Conservation (phyloP, 2,329 filamentous ascomycete genomes). For the Stemphylium vesicarium region DNA sequence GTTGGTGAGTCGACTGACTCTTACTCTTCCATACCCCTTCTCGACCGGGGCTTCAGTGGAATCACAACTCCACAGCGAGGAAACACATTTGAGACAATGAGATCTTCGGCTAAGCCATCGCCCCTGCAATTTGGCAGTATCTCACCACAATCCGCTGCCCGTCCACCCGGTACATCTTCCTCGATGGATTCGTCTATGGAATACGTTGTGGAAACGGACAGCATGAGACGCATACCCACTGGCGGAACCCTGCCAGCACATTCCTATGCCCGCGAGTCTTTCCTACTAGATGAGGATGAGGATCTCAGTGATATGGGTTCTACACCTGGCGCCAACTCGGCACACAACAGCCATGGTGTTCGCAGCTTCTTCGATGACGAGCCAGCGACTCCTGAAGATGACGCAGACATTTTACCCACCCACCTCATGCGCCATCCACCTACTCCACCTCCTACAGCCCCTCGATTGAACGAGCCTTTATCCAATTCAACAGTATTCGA, state of each 20-base stretch:
- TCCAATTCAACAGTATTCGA: conserved; percentile 42
- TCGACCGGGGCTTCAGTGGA: conserved; percentile 66
- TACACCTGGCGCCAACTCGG: conserved; percentile 57
- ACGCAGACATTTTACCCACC: conserved; percentile 33
- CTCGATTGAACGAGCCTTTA: conserved; percentile 33
- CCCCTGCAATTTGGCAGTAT: conserved; percentile 36
- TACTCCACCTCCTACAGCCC: conserved; percentile 53
- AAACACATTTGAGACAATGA: conserved; percentile 55
- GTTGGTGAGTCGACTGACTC: conserved; percentile 71
- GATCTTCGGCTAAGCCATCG: conserved; percentile 51
- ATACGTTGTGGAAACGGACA: conserved; percentile 59
- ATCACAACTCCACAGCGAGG: conserved; percentile 24
- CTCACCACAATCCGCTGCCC: conserved; percentile 21
- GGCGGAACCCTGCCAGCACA: conserved; percentile 51
- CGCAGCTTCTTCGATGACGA: conserved; percentile 60
- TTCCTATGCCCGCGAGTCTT: conserved; percentile 49
- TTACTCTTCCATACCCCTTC: conserved; percentile 76
- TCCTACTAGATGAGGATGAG: conserved; percentile 61
- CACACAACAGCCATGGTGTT: conserved; percentile 48
- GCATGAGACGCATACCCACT: conserved; percentile 55
- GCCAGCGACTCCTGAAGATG: conserved; percentile 43
- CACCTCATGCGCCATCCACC: conserved; percentile 50
- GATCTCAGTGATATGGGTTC: conserved; percentile 61
- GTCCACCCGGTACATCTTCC: conserved; percentile 18
- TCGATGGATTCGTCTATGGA: conserved; percentile 59